Evolutionary conservation across 176 grass and related monocot species (phyloP).

Genomic region (Zea luxurians): DNA sequence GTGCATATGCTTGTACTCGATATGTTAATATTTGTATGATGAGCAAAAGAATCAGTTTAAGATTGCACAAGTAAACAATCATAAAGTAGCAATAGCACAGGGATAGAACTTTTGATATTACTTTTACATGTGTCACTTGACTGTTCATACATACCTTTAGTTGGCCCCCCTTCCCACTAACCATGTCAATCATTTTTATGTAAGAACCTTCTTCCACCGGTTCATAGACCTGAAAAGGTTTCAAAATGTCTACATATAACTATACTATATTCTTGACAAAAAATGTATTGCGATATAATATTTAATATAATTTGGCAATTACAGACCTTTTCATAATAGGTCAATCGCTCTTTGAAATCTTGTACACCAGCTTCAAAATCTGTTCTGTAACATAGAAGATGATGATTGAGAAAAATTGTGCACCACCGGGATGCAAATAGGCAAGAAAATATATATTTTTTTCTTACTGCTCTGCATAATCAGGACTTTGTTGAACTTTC

Average conservation of each 20-base stretch:
- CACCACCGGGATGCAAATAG: not conserved
- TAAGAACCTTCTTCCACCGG: conserved; percentile 93
- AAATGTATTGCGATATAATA: conserved; percentile 1
- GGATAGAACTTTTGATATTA: conserved; percentile 11
- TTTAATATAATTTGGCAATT: conserved; percentile 31
- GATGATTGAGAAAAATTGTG: conserved; percentile 13
- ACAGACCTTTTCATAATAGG: conserved; percentile 93
- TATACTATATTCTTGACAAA: conserved; percentile 23
- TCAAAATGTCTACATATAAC: conserved; percentile 27
- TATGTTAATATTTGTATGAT: conserved; percentile 21
- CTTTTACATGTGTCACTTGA: conserved; percentile 25
- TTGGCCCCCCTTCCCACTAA: conserved; percentile 77
- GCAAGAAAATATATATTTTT: conserved; percentile 29
- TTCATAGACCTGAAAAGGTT: conserved; percentile 74
- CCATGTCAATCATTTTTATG: conserved; percentile 98
- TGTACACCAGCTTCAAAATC: conserved; percentile 92
- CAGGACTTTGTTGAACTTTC: conserved; percentile 97
- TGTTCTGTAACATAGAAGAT: conserved; percentile 53
- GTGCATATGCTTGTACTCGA: conserved; percentile 27
- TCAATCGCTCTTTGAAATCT: conserved; percentile 89
- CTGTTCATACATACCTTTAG: conserved; percentile 62
- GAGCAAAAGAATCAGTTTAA: not conserved
- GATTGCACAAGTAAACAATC: not conserved
- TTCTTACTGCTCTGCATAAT: conserved; percentile 96
- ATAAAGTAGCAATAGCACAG: conserved; percentile 4